Base-by-base conservation (phyloP, 2,329 filamentous ascomycete species). In the Trichoderma sp. region DNA sequence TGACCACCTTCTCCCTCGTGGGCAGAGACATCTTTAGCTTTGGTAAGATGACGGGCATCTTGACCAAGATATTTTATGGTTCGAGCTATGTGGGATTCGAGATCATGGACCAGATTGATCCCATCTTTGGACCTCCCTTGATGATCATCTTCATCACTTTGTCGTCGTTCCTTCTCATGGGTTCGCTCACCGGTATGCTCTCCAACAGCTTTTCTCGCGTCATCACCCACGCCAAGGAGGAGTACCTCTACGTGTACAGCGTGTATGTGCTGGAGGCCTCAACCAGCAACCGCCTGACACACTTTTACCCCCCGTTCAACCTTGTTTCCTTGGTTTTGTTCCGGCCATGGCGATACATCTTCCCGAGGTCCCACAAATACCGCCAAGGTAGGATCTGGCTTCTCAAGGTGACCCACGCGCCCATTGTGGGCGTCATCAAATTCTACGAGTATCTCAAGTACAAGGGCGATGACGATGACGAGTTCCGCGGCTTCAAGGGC, bases 1-100 rank as follows among this genome's bases (percentile, higher is more conserved):
- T 97, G 39, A 97, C 95, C 0, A 97, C 94, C 0, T 95, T 95
- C 76, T 91, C 91, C 0, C 86, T 95, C 30, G 85, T 96, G 58
- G 93, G 91, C n/a, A 88, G 92, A 70, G 91, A 92, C 65, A 82
- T 83, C 2, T 94, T 91, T 77, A 87, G 85, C 5, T 86, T 92
- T 28, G 81, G 83, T 11, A 83, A 90, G 71, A 95, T 95, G 91
- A 90, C 90, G 43, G 92, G 91, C 87, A 90, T 93, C 74, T 81
- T 94, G 71, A 91, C 92, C 74, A 93, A 93, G 80, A 93, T 95
- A 67, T 95, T 95, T 79, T 94, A 93, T 78, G 93, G 92, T 12
- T 91, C 90, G 21, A 92, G 88, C 78, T 92, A 89, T 77, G 86
- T 94, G 63, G 93, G 93, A 58, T 94, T 95, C 77, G 88, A 90